phyloP scores from a whole-genome alignment of 2,329 filamentous ascomycete species.

The Trichophyton simii region DNA sequence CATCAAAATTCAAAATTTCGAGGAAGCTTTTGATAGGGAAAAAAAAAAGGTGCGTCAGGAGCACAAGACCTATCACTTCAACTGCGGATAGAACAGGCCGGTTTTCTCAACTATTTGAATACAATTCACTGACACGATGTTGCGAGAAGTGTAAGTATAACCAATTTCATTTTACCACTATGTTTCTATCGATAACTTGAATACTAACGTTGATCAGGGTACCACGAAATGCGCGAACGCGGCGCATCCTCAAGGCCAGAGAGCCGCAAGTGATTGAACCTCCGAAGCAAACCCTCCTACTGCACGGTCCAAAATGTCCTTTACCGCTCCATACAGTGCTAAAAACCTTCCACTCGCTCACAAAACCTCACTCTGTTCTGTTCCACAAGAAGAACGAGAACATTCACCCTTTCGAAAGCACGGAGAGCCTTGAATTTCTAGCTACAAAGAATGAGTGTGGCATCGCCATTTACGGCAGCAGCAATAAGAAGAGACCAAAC shows the following conservation, averaged over 20 bases:
- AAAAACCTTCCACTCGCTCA: constrained; percentile 71
- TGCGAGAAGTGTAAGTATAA: constrained; percentile 11
- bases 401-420: constrained; percentile 87
- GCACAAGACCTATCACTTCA: not conserved
- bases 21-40: not conserved
- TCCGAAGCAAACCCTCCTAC: constrained; percentile 77
- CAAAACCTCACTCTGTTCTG: constrained; percentile 71
- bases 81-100: not conserved
- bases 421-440: constrained; percentile 83
- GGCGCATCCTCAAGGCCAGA: constrained; percentile 85
- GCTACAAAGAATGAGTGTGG: constrained; percentile 90
- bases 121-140: constrained; percentile 5
- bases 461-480: constrained; percentile 69
- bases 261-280: constrained; percentile 83
- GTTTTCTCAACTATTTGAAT: not conserved
- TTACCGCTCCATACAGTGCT: constrained; percentile 72
- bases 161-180: not conserved
- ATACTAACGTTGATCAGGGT: constrained; percentile 35
- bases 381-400: constrained; percentile 91
- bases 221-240: constrained; percentile 74
- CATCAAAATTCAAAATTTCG: not conserved
- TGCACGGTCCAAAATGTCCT: constrained; percentile 76
- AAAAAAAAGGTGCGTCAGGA: not conserved
- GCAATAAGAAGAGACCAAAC: constrained; percentile 92
- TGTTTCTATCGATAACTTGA: not conserved